Evolutionary conservation across 345 rosid genomes (phyloP).

Genomic region (Brassica juncea): DNA sequence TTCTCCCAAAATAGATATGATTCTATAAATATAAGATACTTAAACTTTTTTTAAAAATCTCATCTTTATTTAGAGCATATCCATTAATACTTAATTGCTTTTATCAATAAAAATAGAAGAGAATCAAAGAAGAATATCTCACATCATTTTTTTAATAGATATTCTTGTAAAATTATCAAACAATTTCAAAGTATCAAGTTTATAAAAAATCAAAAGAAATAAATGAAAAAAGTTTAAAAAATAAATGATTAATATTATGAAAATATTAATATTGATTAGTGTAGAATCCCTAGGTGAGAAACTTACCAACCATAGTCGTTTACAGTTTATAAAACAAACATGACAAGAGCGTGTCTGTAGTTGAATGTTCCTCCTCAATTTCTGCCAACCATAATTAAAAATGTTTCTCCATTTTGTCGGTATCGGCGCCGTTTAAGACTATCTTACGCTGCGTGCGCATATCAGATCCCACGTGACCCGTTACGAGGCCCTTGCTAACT

Average conservation of each 20-base stretch:
- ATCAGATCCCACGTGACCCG: background rate
- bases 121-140: background rate
- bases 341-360: conserved; percentile 10
- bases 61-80: background rate
- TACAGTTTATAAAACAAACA: background rate
- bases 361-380: conserved; percentile 31
- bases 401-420: conserved; percentile 18
- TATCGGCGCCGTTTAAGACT: background rate
- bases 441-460: conserved; percentile 20
- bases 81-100: background rate
- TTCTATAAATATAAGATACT: background rate
- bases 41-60: background rate
- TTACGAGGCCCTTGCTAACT: background rate
- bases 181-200: too few relatives aligned
- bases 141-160: background rate
- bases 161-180: background rate
- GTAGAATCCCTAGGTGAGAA: background rate
- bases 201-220: too few relatives aligned
- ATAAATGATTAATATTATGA: too few relatives aligned
- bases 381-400: background rate
- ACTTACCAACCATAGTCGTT: background rate
- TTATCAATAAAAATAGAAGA: background rate
- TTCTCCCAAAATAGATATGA: background rate
- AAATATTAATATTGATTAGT: background rate
- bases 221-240: too few relatives aligned